Evolutionary conservation across 306 rosid species (phyloP), one percentile per base, ranked within the genome.

Genomic region (Notholithocarpus densiflorus): DNA sequence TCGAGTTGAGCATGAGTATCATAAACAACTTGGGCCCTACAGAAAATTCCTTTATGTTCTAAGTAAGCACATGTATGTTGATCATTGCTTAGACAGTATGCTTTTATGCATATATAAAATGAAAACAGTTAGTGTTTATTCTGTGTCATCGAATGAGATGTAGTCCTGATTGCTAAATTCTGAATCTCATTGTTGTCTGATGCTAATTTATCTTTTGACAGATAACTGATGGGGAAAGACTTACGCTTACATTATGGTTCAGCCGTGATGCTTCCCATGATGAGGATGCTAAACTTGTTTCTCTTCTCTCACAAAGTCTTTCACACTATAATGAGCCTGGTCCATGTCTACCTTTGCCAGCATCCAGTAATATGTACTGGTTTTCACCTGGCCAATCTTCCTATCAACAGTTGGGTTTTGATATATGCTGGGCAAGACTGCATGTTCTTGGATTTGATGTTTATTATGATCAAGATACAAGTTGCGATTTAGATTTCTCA

Each of bases 351-450:
- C 99, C 98, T 21, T 75, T 84, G 80, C 97, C 92, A 23, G 98
- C 96, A 75, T 93, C 98, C 18, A 77, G 88, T 82, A 82, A 79
- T 84, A 95, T 93, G 99, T 95, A 95, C 88, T 91, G 96, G 97
- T 90, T 84, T 88, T 90, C 92, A 62, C 82, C 71, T 4, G 86
- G 85, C 78, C 95, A 85, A 77, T 79, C 86, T 81, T 81, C 92
- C 19, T 51, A 79, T 59, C 43, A 56, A 19, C 80, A 74, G 75
- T 69, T 54, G 7, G 97, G 99, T 70, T 93, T 93, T 79, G 89
- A 93, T 78, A 83, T 95, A 75, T 95, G 97, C 80, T 91, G 88
- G 93, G 99, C 94, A 51, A 89, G 99, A 82, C 79, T 95, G 81
- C 92, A 83, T 60, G 78, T 82, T 62, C 91, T 90, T 53, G 98